A percentile compares a stretch with the other conserved stretches of the same genome.
Conservation (phyloP, 2,329 filamentous ascomycete genomes). For the Trichoderma lentiforme region DNA sequence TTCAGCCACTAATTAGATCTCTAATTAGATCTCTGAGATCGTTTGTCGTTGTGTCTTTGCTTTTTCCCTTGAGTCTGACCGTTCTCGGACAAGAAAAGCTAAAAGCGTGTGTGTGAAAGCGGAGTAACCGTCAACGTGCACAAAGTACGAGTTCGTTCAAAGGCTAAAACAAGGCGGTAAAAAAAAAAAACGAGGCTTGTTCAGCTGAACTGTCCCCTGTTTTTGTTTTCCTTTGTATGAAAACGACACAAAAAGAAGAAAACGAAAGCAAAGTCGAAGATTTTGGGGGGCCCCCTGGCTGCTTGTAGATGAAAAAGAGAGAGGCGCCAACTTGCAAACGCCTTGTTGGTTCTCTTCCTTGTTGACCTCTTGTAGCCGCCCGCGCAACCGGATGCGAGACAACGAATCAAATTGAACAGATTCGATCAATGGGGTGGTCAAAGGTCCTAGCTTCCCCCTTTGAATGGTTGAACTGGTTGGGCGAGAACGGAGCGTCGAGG, state of each 20-base stretch:
- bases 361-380: background rate
- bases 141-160: constrained; percentile 12
- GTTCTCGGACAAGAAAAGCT: constrained; percentile 11
- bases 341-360: constrained; percentile 1
- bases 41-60: background rate
- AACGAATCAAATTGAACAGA: background rate
- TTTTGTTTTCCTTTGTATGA: constrained; percentile 4
- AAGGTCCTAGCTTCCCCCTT: constrained; percentile 2
- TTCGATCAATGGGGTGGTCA: background rate
- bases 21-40: background rate
- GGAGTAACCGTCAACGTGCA: constrained; percentile 2
- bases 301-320: background rate
- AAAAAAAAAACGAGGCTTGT: constrained; percentile 3
- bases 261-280: background rate
- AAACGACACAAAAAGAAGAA: background rate
- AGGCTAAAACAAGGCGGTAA: background rate
- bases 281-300: background rate
- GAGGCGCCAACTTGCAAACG: background rate
- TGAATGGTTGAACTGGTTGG: background rate
- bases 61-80: background rate
- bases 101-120: constrained; percentile 15
- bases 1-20: background rate
- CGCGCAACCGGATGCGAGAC: constrained; percentile 14
- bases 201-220: background rate
- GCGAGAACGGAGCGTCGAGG: background rate